These are phyloP conservation scores for Fistulinella prunicolor DNA, from an alignment of 768 basidiomycete species.

Conservation along the genomic window DNA sequence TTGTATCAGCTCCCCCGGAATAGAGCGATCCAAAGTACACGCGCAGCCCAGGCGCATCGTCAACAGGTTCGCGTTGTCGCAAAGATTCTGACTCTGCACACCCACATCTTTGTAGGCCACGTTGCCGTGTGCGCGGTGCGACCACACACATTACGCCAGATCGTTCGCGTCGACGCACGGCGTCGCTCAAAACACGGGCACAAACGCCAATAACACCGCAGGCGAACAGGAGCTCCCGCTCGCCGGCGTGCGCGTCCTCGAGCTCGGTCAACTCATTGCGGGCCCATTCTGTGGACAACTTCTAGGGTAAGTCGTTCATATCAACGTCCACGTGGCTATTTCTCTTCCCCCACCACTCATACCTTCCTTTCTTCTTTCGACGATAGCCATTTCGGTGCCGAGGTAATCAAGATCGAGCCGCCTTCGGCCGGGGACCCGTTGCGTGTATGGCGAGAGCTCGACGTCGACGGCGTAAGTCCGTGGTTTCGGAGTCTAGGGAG, in stretches of 20 bases:
- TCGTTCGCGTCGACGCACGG: slow-evolving; percentile 12
- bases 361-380: background rate
- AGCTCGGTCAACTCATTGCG: slow-evolving; percentile 69
- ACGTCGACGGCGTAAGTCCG: slow-evolving; percentile 66
- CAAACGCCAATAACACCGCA: background rate
- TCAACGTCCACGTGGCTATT: background rate
- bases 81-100: no score
- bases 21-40: no score
- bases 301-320: slow-evolving; percentile 46
- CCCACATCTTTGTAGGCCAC: no score
- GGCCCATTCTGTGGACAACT: slow-evolving; percentile 73
- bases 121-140: no score
- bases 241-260: slow-evolving; percentile 60
- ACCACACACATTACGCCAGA: background rate
- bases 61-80: no score
- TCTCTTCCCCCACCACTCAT: no score
- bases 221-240: slow-evolving; percentile 45
- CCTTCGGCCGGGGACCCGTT: slow-evolving; percentile 63
- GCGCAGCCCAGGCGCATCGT: no score
- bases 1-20: no score
- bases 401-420: slow-evolving; percentile 70
- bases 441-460: slow-evolving; percentile 69
- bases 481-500: slow-evolving; percentile 72
- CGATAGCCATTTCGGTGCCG: slow-evolving; percentile 69
- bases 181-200: background rate